Conservation (phyloP, 805 yeast species). For the Cyberlindnera petersonii region DNA sequence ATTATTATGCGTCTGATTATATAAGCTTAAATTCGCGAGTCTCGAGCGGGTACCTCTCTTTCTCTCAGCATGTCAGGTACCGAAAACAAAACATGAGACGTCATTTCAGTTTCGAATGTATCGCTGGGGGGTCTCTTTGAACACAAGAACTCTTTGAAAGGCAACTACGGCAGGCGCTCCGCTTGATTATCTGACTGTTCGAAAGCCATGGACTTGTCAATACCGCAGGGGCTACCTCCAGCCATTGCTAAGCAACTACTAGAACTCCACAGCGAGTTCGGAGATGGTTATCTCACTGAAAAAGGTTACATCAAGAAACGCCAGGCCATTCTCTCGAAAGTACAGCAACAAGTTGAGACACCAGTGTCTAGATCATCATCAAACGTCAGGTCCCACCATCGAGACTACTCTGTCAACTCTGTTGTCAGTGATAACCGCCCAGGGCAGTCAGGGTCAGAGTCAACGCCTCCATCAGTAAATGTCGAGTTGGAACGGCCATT, state of each 20-base stretch:
- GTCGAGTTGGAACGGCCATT: constrained; percentile 40
- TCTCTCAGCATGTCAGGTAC: background rate
- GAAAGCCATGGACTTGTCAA: constrained; percentile 27
- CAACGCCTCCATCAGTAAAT: constrained; percentile 31
- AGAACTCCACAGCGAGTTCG: constrained; percentile 45
- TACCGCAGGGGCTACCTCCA: constrained; percentile 23
- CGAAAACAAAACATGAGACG: background rate
- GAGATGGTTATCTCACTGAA: constrained; percentile 68
- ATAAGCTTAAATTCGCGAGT: no score
- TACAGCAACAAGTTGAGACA: background rate
- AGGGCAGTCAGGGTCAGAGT: constrained; percentile 22
- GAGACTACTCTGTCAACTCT: constrained; percentile 26
- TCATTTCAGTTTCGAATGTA: no score
- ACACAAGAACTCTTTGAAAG: no score
- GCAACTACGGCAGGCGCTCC: no score
- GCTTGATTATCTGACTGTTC: no score
- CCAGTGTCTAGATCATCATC: constrained; percentile 9
- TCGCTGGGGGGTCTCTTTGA: no score
- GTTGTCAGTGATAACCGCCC: constrained; percentile 26
- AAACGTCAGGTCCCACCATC: constrained; percentile 16
- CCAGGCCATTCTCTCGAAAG: constrained; percentile 33
- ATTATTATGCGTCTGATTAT: no score
- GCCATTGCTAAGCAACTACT: constrained; percentile 28
- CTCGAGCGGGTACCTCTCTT: no score
- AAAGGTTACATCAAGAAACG: constrained; percentile 68